Percentiles rank a stretch among this genome's conserved stretches.
phyloP scores from a whole-genome alignment of 768 basidiomycete species.

The Psilocybe sp. region DNA sequence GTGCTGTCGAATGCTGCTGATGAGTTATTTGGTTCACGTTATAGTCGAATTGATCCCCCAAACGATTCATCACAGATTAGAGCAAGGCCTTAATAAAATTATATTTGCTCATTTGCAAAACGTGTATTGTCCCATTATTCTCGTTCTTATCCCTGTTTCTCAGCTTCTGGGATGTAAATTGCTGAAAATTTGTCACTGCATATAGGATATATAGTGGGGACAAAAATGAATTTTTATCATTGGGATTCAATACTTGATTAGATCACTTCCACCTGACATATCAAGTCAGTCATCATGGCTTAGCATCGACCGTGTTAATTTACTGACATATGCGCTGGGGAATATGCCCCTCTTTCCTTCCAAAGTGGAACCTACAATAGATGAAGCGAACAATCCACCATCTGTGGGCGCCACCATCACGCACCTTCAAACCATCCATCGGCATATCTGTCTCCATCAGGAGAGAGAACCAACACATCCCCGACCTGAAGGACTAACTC shows the following conservation, averaged over 20 bases:
- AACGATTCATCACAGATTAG: too few species aligned
- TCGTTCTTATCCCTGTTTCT: too few species aligned
- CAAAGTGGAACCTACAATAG: conserved; percentile 51
- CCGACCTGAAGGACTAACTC: conserved; percentile 65
- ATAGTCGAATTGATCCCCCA: too few species aligned
- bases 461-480: conserved; percentile 61
- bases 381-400: conserved; percentile 10
- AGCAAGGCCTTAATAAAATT: too few species aligned
- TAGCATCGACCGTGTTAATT: conserved; percentile 6
- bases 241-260: conserved; percentile 18
- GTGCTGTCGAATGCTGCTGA: too few species aligned
- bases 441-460: conserved; percentile 63
- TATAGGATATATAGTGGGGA: too few species aligned
- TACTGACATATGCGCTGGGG: conserved; percentile 83
- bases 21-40: too few species aligned
- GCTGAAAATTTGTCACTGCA: too few species aligned
- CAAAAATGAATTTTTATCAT: conserved; percentile 3
- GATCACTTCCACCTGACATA: conserved; percentile 46
- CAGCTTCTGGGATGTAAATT: too few species aligned
- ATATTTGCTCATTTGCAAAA: too few species aligned
- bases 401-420: conserved; percentile 7
- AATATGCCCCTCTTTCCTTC: conserved; percentile 74
- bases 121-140: too few species aligned
- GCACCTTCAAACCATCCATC: conserved; percentile 89
- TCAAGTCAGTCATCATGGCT: conserved; percentile 6